A percentile compares a stretch with the other conserved stretches of the same genome.
Evolutionary conservation across 2,329 filamentous ascomycete species (phyloP).

Genomic region (Lomentospora prolificans): DNA sequence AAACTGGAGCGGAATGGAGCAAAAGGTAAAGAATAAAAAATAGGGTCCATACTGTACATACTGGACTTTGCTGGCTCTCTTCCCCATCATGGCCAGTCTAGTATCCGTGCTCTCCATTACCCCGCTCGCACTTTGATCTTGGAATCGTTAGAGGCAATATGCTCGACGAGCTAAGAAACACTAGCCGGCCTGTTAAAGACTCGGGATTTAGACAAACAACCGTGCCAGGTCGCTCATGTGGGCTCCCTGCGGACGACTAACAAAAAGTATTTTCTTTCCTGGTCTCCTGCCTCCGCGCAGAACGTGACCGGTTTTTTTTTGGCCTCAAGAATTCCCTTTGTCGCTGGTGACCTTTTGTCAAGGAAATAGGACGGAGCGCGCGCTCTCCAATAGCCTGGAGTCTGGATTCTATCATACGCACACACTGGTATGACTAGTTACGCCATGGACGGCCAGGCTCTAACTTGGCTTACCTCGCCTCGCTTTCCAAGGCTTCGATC

Average conservation of each 20-base stretch:
- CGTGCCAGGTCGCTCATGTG: not conserved
- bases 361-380: not conserved
- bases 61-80: not conserved
- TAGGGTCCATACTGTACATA: not conserved
- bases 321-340: not conserved
- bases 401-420: not conserved
- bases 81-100: not conserved
- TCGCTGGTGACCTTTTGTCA: not conserved
- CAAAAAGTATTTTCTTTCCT: not conserved
- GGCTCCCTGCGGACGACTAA: not conserved
- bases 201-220: not conserved
- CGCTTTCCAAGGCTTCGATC: not conserved
- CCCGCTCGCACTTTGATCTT: slow-evolving; percentile 1
- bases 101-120: not conserved
- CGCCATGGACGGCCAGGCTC: too few relatives aligned
- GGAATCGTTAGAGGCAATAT: not conserved
- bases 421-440: not conserved
- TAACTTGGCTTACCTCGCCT: not conserved
- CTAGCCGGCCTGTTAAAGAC: not conserved
- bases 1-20: not conserved
- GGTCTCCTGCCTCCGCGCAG: not conserved
- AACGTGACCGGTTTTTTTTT: too few relatives aligned
- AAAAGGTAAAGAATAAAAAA: not conserved
- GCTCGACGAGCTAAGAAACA: not conserved
- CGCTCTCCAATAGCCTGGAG: not conserved